Conservation (phyloP, 2,329 filamentous ascomycete species). For the Hymenoscyphus fructigenus region DNA sequence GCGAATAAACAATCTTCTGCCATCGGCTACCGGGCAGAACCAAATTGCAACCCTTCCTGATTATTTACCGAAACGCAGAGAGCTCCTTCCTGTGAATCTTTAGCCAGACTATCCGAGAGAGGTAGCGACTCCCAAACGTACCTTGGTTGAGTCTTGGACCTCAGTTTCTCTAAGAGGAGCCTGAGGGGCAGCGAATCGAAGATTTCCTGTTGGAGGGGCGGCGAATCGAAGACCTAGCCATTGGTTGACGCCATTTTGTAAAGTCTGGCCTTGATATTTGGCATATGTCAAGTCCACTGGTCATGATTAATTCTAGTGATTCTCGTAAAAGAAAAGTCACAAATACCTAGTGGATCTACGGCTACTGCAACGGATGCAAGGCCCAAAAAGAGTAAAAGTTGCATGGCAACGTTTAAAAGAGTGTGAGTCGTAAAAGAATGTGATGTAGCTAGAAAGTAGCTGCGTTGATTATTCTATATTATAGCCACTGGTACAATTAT, state of each 20-base stretch:
- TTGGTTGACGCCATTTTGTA: slow-evolving; percentile 58
- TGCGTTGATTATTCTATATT: neutral
- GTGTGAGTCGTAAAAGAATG: neutral
- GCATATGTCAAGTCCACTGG: slow-evolving; percentile 62
- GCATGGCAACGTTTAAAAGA: neutral
- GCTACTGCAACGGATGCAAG: neutral
- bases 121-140: neutral
- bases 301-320: neutral
- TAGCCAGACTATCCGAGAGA: neutral
- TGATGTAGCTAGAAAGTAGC: neutral
- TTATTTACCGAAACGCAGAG: slow-evolving; percentile 20
- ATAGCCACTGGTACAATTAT: neutral
- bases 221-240: slow-evolving; percentile 77
- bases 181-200: slow-evolving; percentile 65
- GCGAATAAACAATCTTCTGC: slow-evolving; percentile 68
- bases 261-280: slow-evolving; percentile 57
- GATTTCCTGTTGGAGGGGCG: slow-evolving; percentile 55
- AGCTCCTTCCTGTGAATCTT: slow-evolving; percentile 17
- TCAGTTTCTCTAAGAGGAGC: slow-evolving; percentile 47
- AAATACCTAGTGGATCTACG: neutral
- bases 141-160: slow-evolving; percentile 18
- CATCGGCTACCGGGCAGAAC: slow-evolving; percentile 35
- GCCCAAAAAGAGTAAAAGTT: neutral
- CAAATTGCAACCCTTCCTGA: slow-evolving; percentile 17
- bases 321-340: neutral